Evolutionary conservation across 2,329 filamentous ascomycete genomes (phyloP), one percentile per base, ranked within the genome.

Genomic region (Cladosporium velox): DNA sequence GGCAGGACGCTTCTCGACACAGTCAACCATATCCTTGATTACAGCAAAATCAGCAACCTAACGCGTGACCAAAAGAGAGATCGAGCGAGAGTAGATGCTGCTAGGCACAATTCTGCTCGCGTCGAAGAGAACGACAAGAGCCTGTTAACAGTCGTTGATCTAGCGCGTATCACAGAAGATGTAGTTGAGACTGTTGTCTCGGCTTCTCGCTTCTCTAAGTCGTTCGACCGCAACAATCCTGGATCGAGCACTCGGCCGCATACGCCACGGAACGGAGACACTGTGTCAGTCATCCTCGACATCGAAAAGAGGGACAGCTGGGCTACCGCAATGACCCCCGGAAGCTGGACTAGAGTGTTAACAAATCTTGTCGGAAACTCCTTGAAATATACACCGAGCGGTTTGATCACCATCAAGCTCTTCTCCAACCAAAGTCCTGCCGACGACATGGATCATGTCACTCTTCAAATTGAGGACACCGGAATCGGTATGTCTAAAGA

Each of bases 1-100:
- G 83, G 81, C 0, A 74, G 79, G 24, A 85, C 83, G 4, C 71
- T 85, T 12, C 70, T 85, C n/a, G 83, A 84, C 44, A 84, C 83
- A 18, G 72, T 81, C 65, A 72, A 79, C 28, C 75, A 78, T 65
- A 75, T 81, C 18, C 72, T 82, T 8, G 79, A 81, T 68, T 81
- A 76, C 66, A 77, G 76, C 60, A 83, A 82, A 63, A 80, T 82
- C 68, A 80, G 80, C 66, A 72, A 77, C 38, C 69, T 71, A 38
- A 65, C 70, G 0, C 44, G 34, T 6, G 65, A 47, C 14, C 59
- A 57, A 57, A 54, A 57, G 51, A 57, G 5, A 47, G 66, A 68
- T 34, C 54, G 41, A 12, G n/a, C 24, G 4, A 62, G 65, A 30
- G 30, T 59, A 10, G 34, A 41, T 5, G 60, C 57, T 4, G 62